These are phyloP conservation scores for Nannochloropsis gaditana DNA, from an alignment of 108 stramenopile species.

Conservation along the genomic window DNA sequence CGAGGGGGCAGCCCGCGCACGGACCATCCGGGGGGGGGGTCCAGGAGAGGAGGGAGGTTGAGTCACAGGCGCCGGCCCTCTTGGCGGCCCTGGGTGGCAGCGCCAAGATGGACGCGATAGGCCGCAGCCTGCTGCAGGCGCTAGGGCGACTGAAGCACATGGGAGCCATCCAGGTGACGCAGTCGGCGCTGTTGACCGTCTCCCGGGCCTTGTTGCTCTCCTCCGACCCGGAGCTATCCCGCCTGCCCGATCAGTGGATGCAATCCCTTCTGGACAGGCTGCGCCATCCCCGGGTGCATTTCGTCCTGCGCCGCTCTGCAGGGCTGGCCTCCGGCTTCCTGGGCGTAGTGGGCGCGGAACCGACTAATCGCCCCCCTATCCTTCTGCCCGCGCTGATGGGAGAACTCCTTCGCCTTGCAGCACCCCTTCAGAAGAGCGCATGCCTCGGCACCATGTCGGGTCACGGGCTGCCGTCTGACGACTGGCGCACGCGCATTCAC, in stretches of 20 bases:
- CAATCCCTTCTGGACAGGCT: background rate
- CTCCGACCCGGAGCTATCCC: background rate
- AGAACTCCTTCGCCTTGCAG: constrained; percentile 6
- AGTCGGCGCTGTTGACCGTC: background rate
- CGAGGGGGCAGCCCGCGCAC: background rate
- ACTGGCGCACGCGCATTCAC: background rate
- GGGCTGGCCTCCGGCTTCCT: constrained; percentile 8
- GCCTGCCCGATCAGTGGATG: background rate
- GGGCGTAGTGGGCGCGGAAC: background rate
- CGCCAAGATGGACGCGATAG: background rate
- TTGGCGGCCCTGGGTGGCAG: background rate
- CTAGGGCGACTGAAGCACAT: constrained; percentile 3
- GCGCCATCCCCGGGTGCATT: background rate
- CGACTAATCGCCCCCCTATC: background rate
- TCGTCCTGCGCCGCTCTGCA: background rate
- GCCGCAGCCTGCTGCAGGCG: background rate
- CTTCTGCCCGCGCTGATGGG: background rate
- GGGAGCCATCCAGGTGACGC: background rate
- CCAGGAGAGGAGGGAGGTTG: background rate
- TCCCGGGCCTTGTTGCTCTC: background rate
- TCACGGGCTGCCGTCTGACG: background rate
- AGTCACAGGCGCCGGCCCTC: background rate
- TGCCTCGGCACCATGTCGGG: background rate
- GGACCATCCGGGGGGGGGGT: background rate
- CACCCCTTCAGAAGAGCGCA: background rate